Base-by-base conservation (phyloP, 306 rosid genomes). In the Dalbergia cultrata region DNA sequence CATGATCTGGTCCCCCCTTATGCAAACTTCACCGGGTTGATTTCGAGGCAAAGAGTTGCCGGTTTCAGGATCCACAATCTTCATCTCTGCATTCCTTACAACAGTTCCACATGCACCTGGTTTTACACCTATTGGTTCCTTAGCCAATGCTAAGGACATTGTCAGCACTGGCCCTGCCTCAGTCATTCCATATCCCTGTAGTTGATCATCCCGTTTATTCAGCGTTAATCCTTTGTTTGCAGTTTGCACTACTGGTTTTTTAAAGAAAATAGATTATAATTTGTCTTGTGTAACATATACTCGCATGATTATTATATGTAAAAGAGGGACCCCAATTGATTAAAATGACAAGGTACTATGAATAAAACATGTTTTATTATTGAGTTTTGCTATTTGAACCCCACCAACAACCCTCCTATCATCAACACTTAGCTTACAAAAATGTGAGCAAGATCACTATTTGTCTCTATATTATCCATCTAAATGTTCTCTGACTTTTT, bases 141-240 rank as follows among this genome's bases (percentile, higher is more conserved):
- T 75, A 0, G 80, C 80, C 34, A 75, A 75, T 22, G 47, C 56
- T 5, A 47, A 45, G 34, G 62, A 45, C 80, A 75, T 75, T n/a
- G 80, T 13, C 6, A 75, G 41, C 3, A 63, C 80, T 31, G 80
- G 80, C 3, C 80, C 80, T 8, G 80, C 80, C 17, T 75, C 80
- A 6, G 80, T 75, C 80, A 75, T 75, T 8, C 80, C 80, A n/a
- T 75, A 75, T 41, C 80, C 80, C 80, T 75, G 7, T 5, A 37
- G 41, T 37, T 37, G 41, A 37, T 37, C 39, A 60, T 60, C 31
- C 8, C 66, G 26, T 60, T 26, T 12, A 60, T 56, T 17, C 2
- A 18, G 13, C 8, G 1, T 56, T 18, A 17, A 56, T 18, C 31
- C 22, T 9, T 54, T n/a, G 11, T 9, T 54, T n/a, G 11, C 0